Conservation (phyloP, 352 stramenopile species). For the Pythium coloratum region DNA sequence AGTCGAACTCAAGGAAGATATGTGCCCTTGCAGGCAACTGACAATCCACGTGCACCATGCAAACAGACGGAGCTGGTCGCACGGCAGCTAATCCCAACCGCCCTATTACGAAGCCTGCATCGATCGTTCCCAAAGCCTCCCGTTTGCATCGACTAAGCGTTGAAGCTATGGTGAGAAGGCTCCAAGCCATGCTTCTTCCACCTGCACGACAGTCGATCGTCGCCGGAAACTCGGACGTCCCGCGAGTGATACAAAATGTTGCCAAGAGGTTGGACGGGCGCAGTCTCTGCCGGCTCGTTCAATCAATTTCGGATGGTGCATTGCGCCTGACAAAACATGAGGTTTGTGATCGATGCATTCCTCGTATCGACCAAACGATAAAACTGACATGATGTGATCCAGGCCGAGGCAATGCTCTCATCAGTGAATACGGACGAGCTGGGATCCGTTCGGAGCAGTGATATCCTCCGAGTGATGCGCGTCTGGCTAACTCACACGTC, state of each 20-base stretch:
- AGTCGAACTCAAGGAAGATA: background rate
- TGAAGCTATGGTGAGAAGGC: constrained; percentile 8
- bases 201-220: background rate
- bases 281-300: constrained; percentile 43
- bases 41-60: background rate
- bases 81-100: background rate
- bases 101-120: background rate
- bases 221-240: background rate
- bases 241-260: constrained; percentile 16
- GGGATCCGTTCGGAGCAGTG: constrained; percentile 45
- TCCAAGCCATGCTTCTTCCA: constrained; percentile 4
- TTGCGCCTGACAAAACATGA: constrained; percentile 33
- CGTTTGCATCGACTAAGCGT: background rate
- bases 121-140: background rate
- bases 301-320: constrained; percentile 41
- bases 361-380: background rate
- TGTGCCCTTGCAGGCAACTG: background rate
- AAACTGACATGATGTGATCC: background rate
- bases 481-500: constrained; percentile 34
- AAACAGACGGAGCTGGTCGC: background rate
- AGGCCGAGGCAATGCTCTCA: constrained; percentile 39
- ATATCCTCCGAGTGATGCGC: constrained; percentile 54
- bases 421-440: constrained; percentile 41
- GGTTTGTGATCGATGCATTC: constrained; percentile 26
- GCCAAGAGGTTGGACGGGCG: constrained; percentile 42